These are phyloP conservation scores for Solanum ossicruentum DNA, from an alignment of 257 asterid species.

Conservation along the genomic window DNA sequence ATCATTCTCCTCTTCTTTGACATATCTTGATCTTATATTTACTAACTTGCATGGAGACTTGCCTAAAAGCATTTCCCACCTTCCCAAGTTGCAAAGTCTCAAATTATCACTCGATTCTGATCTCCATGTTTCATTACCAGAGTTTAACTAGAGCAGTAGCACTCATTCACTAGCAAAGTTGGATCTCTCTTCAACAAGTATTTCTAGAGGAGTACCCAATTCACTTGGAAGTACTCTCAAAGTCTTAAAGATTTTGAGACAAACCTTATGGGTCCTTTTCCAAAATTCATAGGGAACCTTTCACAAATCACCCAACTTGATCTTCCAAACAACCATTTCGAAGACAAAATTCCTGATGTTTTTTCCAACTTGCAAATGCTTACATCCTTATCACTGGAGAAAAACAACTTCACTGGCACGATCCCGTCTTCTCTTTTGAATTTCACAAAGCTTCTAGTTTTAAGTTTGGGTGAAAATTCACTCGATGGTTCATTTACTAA, in stretches of 20 bases:
- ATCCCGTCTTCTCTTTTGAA: neutral
- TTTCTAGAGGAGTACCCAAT: neutral
- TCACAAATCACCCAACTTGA: neutral
- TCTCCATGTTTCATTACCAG: neutral
- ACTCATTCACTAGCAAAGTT: neutral
- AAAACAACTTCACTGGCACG: neutral
- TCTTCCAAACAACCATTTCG: neutral
- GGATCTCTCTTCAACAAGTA: neutral
- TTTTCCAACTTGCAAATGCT: neutral
- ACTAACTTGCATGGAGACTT: neutral
- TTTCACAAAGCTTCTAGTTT: neutral
- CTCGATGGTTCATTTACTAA: neutral
- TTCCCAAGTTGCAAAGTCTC: neutral
- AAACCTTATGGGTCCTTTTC: neutral
- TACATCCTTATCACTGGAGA: fast-evolving
- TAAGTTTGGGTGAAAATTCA: neutral
- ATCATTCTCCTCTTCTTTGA: neutral
- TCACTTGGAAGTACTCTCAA: neutral
- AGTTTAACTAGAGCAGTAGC: neutral
- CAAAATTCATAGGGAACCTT: neutral
- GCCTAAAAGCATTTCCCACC: neutral
- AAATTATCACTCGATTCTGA: fast-evolving
- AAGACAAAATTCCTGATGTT: neutral
- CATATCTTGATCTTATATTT: neutral
- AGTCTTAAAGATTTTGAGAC: neutral